Conservation (phyloP, 2,329 filamentous ascomycete genomes). For the Herpotrichia juniperi region DNA sequence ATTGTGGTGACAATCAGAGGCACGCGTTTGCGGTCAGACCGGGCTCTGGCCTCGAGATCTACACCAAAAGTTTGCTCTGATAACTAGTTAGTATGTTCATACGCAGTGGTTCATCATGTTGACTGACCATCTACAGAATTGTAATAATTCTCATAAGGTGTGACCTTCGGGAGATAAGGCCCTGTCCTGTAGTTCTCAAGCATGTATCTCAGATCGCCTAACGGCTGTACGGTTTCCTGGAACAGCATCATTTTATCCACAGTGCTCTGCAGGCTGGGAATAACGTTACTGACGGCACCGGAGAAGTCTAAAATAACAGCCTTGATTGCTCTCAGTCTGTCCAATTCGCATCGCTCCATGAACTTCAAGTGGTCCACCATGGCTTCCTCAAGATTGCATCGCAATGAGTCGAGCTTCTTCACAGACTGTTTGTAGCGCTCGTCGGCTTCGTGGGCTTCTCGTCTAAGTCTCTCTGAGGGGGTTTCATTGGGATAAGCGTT, state of each 20-base stretch:
- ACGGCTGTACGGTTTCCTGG: conserved; percentile 96
- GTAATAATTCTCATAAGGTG: conserved; percentile 98
- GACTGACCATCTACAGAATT: conserved; percentile 80
- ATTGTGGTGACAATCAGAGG: conserved; percentile 91
- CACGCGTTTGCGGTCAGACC: conserved; percentile 94
- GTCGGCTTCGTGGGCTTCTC: conserved; percentile 88
- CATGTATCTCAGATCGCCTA: conserved; percentile 88
- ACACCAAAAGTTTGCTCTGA: conserved; percentile 94
- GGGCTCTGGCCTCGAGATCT: conserved; percentile 91
- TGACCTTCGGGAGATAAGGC: conserved; percentile 86
- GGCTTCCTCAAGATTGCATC: conserved; percentile 93
- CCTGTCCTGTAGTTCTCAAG: conserved; percentile 97
- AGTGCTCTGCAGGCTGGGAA: conserved; percentile 91
- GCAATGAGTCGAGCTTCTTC: conserved; percentile 83
- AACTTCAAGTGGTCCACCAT: conserved; percentile 93
- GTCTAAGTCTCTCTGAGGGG: conserved; percentile 79
- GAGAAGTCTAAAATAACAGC: conserved; percentile 97
- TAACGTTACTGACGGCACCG: conserved; percentile 95
- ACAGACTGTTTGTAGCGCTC: conserved; percentile 91
- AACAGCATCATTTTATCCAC: conserved; percentile 99
- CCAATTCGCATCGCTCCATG: conserved; percentile 95
- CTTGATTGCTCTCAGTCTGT: conserved; percentile 96
- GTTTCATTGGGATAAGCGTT: conserved; percentile 93
- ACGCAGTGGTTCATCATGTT: neutral
- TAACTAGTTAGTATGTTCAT: conserved; percentile 18